A percentile compares a stretch with the other conserved stretches of the same genome.
phyloP scores from a whole-genome alignment of 2,329 filamentous ascomycete species.

The Phyllosticta paracitricarpa region DNA sequence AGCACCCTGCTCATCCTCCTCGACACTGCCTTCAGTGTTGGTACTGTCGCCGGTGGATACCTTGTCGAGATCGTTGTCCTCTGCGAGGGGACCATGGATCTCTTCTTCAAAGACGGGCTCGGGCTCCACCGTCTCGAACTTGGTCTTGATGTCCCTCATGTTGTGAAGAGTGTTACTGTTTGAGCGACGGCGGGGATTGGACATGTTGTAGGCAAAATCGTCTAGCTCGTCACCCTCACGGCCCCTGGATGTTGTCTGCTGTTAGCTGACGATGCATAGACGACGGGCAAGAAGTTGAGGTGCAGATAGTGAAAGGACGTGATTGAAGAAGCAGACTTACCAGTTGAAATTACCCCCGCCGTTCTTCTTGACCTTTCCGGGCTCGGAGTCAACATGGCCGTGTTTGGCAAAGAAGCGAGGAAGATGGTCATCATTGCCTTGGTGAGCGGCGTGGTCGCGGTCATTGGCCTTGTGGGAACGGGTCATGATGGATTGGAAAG shows the following conservation, averaged over 20 bases:
- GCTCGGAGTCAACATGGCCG: constrained; percentile 70
- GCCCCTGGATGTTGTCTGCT: constrained; percentile 51
- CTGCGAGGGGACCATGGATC: constrained; percentile 56
- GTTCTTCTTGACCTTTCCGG: constrained; percentile 95
- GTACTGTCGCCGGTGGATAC: constrained; percentile 35
- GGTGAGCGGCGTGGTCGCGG: constrained; percentile 74
- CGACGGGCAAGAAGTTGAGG: not conserved
- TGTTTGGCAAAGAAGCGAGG: constrained; percentile 91
- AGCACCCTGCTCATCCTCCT: constrained; percentile 37
- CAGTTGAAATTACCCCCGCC: constrained; percentile 89
- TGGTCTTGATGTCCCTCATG: constrained; percentile 80
- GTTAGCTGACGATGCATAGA: constrained; percentile 13
- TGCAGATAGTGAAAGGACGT: not conserved
- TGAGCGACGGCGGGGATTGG: constrained; percentile 85
- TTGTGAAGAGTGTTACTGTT: constrained; percentile 64
- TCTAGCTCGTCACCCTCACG: constrained; percentile 71
- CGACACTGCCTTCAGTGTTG: constrained; percentile 50
- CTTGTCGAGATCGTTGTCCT: constrained; percentile 44
- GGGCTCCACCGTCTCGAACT: constrained; percentile 83
- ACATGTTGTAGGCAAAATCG: constrained; percentile 73
- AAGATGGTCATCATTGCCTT: constrained; percentile 63
- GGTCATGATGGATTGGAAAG: constrained; percentile 58
- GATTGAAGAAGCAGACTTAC: constrained; percentile 43
- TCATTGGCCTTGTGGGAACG: constrained; percentile 91
- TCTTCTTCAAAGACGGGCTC: constrained; percentile 90